Percentiles rank a stretch among this genome's conserved stretches.
phyloP scores from a whole-genome alignment of 2,329 filamentous ascomycete species.

The Fusarium sp. region DNA sequence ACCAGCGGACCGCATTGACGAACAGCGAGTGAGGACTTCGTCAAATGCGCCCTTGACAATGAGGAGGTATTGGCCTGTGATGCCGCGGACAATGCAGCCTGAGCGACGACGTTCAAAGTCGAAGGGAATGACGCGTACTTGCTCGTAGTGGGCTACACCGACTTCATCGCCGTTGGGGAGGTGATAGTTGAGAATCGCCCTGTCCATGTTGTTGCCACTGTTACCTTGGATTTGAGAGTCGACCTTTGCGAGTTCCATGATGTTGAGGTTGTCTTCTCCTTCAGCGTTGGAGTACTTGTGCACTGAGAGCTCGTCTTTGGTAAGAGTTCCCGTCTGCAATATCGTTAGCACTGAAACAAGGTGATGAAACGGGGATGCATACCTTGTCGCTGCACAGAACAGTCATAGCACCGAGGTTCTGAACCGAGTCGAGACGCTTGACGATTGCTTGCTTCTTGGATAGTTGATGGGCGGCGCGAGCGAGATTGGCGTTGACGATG shows the following conservation, averaged over 20 bases:
- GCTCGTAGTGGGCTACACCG: neutral
- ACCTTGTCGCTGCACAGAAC: slow-evolving; percentile 3
- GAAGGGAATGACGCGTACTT: neutral
- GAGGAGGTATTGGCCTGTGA: neutral
- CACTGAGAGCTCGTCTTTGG: neutral
- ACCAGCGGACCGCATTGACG: neutral
- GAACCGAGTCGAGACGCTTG: slow-evolving; percentile 2
- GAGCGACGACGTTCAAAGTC: slow-evolving; percentile 6
- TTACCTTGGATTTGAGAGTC: neutral
- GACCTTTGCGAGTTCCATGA: slow-evolving; percentile 5
- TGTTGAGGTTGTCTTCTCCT: neutral
- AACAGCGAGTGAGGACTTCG: neutral
- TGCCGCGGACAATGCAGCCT: neutral
- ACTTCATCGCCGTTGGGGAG: neutral
- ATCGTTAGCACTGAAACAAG: rapidly evolving
- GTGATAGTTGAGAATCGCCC: neutral
- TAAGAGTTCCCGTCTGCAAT: neutral
- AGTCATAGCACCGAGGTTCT: neutral
- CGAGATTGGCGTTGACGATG: slow-evolving; percentile 9
- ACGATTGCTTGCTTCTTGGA: slow-evolving; percentile 1
- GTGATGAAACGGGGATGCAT: rapidly evolving
- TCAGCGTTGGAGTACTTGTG: neutral
- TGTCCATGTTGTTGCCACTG: slow-evolving; percentile 13
- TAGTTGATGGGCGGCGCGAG: neutral
- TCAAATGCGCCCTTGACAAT: slow-evolving; percentile 1